Conservation (phyloP, 352 stramenopile species). For the Pythium sp. region DNA sequence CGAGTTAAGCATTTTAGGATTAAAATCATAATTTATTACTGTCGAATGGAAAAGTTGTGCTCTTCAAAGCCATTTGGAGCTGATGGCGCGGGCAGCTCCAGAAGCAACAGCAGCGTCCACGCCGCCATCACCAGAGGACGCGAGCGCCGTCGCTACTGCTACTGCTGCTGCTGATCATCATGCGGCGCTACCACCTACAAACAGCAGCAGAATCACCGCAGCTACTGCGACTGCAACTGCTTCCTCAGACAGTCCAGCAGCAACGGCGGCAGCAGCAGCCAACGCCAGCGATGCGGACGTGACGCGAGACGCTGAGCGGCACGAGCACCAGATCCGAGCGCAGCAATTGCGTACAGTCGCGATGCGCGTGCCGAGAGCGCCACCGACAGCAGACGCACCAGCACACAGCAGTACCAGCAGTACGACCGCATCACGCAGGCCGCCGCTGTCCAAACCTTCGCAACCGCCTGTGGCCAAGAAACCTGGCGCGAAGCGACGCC, state of each 20-base stretch:
- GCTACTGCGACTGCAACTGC: too few species aligned
- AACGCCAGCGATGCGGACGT: background rate
- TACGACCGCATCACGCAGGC: background rate
- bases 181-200: too few species aligned
- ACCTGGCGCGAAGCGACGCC: background rate
- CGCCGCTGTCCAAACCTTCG: background rate
- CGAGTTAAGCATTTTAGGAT: too few species aligned
- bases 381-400: background rate
- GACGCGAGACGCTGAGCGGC: background rate
- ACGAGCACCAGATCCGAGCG: background rate
- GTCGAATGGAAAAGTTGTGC: too few species aligned
- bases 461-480: background rate
- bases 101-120: too few species aligned
- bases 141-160: too few species aligned
- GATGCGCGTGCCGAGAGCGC: background rate
- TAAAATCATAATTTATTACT: too few species aligned
- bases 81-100: too few species aligned
- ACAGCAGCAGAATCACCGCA: too few species aligned
- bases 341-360: background rate
- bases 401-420: background rate
- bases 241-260: background rate
- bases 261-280: background rate
- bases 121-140: too few species aligned
- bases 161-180: too few species aligned
- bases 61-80: too few species aligned